Evolutionary conservation across 2,329 filamentous ascomycete genomes (phyloP).

Genomic region (Hypomyces perniciosus): DNA sequence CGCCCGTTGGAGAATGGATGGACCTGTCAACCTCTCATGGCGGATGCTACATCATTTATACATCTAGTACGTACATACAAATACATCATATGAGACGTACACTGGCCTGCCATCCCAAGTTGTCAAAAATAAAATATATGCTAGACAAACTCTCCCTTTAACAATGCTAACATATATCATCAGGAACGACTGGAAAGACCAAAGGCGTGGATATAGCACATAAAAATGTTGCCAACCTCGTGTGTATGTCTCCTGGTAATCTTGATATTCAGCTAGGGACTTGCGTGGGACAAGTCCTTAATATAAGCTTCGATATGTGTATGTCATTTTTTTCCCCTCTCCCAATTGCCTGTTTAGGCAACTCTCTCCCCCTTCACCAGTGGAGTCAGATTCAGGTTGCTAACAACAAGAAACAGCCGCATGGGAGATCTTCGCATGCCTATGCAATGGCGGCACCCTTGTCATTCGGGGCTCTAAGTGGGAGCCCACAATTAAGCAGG

Average conservation of each 20-base stretch:
- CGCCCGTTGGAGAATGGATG: conserved; percentile 16
- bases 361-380: background rate
- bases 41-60: conserved; percentile 48
- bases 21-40: conserved; percentile 30
- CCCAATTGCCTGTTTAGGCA: no score
- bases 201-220: conserved; percentile 56
- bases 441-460: conserved; percentile 53
- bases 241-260: conserved; percentile 45
- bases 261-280: conserved; percentile 44
- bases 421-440: conserved; percentile 53
- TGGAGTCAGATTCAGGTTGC: background rate
- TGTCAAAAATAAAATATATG: background rate
- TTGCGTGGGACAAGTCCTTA: conserved; percentile 50
- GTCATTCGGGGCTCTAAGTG: conserved; percentile 46
- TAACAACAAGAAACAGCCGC: conserved; percentile 36
- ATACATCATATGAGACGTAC: no score
- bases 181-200: conserved; percentile 48
- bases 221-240: conserved; percentile 47
- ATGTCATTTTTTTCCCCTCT: conserved; percentile 21
- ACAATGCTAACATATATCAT: background rate
- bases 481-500: conserved; percentile 40
- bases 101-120: no score
- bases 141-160: background rate
- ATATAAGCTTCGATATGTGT: conserved; percentile 58
- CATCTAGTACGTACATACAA: conserved; percentile 36